A percentile compares a stretch with the other conserved stretches of the same genome.
phyloP scores from a whole-genome alignment of 2,329 filamentous ascomycete genomes.

The Pezicula radicicola region DNA sequence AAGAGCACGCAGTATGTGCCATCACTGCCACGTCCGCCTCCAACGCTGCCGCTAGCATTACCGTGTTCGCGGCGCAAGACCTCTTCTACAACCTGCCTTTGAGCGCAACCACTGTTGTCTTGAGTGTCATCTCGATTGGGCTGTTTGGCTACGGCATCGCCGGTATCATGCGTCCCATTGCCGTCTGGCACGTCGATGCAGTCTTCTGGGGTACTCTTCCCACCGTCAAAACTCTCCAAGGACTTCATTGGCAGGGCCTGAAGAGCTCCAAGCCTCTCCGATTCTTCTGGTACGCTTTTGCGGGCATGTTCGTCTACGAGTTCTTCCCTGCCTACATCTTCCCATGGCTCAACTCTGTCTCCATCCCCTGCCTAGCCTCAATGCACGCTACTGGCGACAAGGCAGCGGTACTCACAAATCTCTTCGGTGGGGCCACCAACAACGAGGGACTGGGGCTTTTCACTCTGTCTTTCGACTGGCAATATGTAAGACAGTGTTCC shows the following conservation, averaged over 20 bases:
- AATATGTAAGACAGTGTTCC: conserved; percentile 38
- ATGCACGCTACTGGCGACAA: conserved; percentile 41
- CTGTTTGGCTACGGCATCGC: conserved; percentile 46
- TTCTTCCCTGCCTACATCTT: conserved; percentile 45
- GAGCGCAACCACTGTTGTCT: conserved; percentile 36
- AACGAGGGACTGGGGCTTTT: conserved; percentile 43
- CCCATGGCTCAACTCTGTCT: conserved; percentile 38
- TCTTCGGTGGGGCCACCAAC: conserved; percentile 44
- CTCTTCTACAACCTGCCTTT: conserved; percentile 42
- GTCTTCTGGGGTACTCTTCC: conserved; percentile 41
- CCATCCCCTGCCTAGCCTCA: conserved; percentile 43
- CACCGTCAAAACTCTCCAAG: conserved; percentile 35
- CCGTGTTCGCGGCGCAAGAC: conserved; percentile 41
- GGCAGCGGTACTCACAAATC: conserved; percentile 40
- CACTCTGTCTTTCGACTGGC: conserved; percentile 40
- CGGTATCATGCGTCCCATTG: conserved; percentile 40
- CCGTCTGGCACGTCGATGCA: conserved; percentile 47
- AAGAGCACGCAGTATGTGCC: conserved; percentile 52
- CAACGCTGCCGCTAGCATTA: conserved; percentile 39
- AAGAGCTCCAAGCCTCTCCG: conserved; percentile 37
- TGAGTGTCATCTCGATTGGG: conserved; percentile 45
- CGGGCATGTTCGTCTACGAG: conserved; percentile 43
- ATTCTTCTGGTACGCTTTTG: conserved; percentile 39
- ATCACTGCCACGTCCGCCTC: conserved; percentile 53
- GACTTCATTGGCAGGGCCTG: conserved; percentile 33